phyloP scores from a whole-genome alignment of 2,329 filamentous ascomycete species.

The Aspergillus fijiensis region DNA sequence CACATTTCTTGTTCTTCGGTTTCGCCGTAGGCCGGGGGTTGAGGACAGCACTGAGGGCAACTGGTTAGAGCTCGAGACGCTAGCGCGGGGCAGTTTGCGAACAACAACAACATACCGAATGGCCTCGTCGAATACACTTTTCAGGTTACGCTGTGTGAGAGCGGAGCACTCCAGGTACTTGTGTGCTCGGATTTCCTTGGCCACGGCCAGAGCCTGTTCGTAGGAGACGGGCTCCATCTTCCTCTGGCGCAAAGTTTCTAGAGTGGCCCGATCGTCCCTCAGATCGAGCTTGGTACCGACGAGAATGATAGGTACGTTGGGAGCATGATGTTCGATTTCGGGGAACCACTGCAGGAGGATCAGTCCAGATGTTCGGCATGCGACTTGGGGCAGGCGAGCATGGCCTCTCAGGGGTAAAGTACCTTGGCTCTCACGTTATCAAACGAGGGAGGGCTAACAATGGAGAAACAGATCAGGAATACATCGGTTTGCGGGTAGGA shows the following conservation, averaged over 20 bases:
- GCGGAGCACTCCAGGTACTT: constrained; percentile 99
- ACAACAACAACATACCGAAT: constrained; percentile 74
- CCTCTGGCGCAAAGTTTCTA: constrained; percentile 80
- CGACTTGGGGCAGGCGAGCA: not conserved
- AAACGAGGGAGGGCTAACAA: constrained; percentile 95
- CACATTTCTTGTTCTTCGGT: constrained; percentile 49
- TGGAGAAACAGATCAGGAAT: constrained; percentile 97
- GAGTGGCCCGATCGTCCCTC: constrained; percentile 79
- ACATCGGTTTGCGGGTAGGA: constrained; percentile 99
- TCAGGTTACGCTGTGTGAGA: constrained; percentile 91
- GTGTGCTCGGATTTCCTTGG: constrained; percentile 91
- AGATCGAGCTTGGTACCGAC: constrained; percentile 97
- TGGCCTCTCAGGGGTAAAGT: constrained; percentile 32
- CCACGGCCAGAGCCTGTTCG: constrained; percentile 82
- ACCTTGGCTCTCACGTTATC: constrained; percentile 99
- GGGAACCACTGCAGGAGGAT: constrained; percentile 74
- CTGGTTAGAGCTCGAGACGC: not conserved
- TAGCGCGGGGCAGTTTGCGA: not conserved
- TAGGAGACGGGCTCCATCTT: constrained; percentile 97
- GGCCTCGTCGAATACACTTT: constrained; percentile 98
- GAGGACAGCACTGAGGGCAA: constrained; percentile 45
- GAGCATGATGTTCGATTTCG: constrained; percentile 95
- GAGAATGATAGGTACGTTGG: constrained; percentile 91
- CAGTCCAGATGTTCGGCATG: constrained; percentile 4
- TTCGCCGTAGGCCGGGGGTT: constrained; percentile 48